Evolutionary conservation across 345 rosid species (phyloP), one percentile per base, ranked within the genome.

Genomic region (Salix koriyanagi): DNA sequence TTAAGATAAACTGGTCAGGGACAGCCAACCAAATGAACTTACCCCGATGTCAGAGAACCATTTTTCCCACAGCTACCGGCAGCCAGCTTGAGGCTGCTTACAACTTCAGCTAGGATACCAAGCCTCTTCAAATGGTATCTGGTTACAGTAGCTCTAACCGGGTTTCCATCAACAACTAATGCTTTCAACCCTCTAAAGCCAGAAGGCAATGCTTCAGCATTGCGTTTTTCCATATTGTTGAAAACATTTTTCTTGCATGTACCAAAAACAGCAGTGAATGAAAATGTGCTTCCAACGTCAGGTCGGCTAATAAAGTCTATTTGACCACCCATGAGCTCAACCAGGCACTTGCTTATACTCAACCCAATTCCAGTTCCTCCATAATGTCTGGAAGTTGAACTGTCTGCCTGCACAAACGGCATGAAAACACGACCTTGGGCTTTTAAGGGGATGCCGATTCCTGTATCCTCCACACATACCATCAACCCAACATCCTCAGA

Each of bases 311-410:
- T 79, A 77, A 93, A 96, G 83, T 26, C 85, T 80, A 96, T 96
- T 75, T 85, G 93, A 82, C 99, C 99, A 8, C 85, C 91, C 99
- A 96, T 96, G 76, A 93, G 87, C 85, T 96, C 97, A 18, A 92
- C 97, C 65, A 96, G 88, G 73, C 97, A 96, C 87, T 92, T 93
- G 72, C 94, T 93, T 71, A 96, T 96, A 82, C 99, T 96, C 86
- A 96, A 86, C 66, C 99, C 99, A 82, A 96, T 96, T 25, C 99
- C 99, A 0, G 99, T 96, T 70, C 99, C 99, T 60, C 99, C 99
- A 60, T 88, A 88, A 69, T 84, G 83, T 82, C 99, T 87, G 41
- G 99, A 96, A 54, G 97, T 96, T 32, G 99, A 96, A 83, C 98
- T 93, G 76, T 93, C 99, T 21, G 98, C 99, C 86, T 96, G 99